These are phyloP conservation scores for Debaryomyces subglobosus DNA, from an alignment of 1,139 yeast species.

Conservation along the genomic window DNA sequence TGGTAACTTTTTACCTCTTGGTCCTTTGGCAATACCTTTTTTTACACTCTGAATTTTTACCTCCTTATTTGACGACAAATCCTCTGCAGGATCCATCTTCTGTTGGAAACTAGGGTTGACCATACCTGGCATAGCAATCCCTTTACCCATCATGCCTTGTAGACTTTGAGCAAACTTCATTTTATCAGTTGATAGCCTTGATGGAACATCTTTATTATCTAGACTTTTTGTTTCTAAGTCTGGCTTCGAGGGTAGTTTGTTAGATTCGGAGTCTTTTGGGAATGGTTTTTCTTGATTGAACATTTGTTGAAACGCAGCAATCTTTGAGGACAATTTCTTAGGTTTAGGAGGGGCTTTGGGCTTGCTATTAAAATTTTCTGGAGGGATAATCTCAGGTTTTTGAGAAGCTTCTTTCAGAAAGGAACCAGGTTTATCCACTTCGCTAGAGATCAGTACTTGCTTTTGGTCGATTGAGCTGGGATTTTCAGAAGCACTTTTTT, in stretches of 20 bases:
- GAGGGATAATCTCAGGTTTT: neutral
- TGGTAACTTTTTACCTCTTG: conserved; percentile 78
- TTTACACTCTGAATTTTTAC: conserved; percentile 18
- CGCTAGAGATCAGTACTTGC: neutral
- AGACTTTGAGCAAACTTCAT: conserved; percentile 56
- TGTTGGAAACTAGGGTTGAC: conserved; percentile 26
- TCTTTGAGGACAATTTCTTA: conserved; percentile 72
- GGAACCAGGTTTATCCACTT: neutral
- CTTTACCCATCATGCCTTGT: conserved; percentile 58
- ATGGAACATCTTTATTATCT: conserved; percentile 7
- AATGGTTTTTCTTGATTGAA: conserved; percentile 36
- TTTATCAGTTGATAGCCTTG: conserved; percentile 35
- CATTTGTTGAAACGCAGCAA: conserved; percentile 81
- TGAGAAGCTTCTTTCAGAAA: neutral
- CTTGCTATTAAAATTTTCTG: neutral
- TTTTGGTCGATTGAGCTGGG: neutral
- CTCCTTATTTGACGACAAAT: conserved; percentile 36
- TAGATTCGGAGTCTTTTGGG: conserved; percentile 6
- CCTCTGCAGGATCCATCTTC: conserved; percentile 8
- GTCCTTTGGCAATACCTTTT: conserved; percentile 65
- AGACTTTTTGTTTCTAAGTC: conserved; percentile 8
- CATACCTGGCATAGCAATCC: conserved; percentile 69
- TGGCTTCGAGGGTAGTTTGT: conserved; percentile 5
- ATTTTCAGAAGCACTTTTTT: too few relatives aligned
- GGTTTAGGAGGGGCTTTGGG: conserved; percentile 64